Evolutionary conservation across 345 rosid genomes (phyloP), one percentile per base, ranked within the genome.

Genomic region (Mercurialis annua): DNA sequence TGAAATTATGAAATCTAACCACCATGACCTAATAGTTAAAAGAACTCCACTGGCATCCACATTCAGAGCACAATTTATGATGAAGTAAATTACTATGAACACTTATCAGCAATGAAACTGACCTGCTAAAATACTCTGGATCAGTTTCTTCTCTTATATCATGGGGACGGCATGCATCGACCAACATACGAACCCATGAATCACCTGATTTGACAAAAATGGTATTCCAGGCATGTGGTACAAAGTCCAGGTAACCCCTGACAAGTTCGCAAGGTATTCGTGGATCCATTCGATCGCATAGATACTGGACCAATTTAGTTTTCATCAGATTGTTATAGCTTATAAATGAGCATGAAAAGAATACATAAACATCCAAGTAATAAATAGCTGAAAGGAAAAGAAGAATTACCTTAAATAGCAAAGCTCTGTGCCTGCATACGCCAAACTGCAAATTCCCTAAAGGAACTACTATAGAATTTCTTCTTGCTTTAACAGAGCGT

Each of bases 191-290:
- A 71, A 87, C 85, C 82, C 77, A 80, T 47, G 83, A 76, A 75
- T 80, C 79, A 59, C 91, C 95, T 73, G 71, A 84, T 78, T 80
- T 88, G 15, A 84, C 71, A 53, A 80, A 85, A 71, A 91, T 72
- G 60, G 79, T 73, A 76, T 94, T 94, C 99, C 99, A 94, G 24
- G 98, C 98, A 84, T 91, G 99, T 42, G 98, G 97, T 76, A 76
- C 68, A 77, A 85, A 94, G 81, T 91, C 98, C 73, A 91, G 76
- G 81, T 94, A 94, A 24, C 99, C 99, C 82, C 99, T 89, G 49
- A 94, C 91, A 84, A 94, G 95, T 85, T 94, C 99, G 65, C 99
- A 94, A 24, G 92, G 97, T 49, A 94, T 68, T 40, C 98, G 96
- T 67, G 98, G 99, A 58, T 86, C 85, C 92, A 91, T 88, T 51